phyloP scores from a whole-genome alignment of 1,139 yeast genomes.

The Debaryomyces singareniensis region DNA sequence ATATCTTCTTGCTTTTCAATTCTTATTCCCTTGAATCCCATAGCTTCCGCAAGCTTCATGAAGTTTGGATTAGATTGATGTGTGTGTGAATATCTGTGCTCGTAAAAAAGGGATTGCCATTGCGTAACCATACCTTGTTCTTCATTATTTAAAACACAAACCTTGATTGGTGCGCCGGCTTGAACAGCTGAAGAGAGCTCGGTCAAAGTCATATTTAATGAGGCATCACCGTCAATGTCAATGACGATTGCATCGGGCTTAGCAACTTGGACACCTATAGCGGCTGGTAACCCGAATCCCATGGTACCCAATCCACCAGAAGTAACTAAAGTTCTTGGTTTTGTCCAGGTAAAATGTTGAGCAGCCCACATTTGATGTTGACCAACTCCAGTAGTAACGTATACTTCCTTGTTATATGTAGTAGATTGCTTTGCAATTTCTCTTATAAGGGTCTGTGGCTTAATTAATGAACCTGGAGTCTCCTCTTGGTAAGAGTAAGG shows the following conservation, averaged over 20 bases:
- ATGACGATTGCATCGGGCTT: constrained; percentile 91
- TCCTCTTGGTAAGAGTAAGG: constrained; percentile 78
- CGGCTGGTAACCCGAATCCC: constrained; percentile 97
- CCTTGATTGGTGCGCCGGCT: constrained; percentile 84
- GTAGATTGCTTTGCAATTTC: constrained; percentile 73
- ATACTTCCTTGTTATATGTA: constrained; percentile 64
- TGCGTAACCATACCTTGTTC: constrained; percentile 99
- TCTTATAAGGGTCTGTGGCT: constrained; percentile 86
- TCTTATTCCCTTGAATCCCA: constrained; percentile 84
- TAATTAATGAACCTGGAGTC: constrained; percentile 74
- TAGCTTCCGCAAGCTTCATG: constrained; percentile 86
- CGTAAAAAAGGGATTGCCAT: constrained; percentile 97
- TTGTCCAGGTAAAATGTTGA: constrained; percentile 89
- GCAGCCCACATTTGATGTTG: constrained; percentile 99
- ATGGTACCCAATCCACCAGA: constrained; percentile 98
- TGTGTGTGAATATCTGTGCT: constrained; percentile 93
- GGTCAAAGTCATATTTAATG: constrained; percentile 93
- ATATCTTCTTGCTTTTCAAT: constrained; percentile 61
- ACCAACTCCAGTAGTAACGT: constrained; percentile 96
- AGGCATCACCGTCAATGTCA: constrained; percentile 98
- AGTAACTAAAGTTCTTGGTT: constrained; percentile 88
- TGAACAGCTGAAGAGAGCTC: constrained; percentile 94
- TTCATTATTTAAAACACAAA: constrained; percentile 86
- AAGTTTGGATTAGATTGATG: constrained; percentile 94
- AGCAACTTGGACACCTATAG: constrained; percentile 97